A percentile compares a stretch with the other conserved stretches of the same genome.
phyloP scores from a whole-genome alignment of 1,284 basidiomycete genomes.

The Xanthoconium separans region DNA sequence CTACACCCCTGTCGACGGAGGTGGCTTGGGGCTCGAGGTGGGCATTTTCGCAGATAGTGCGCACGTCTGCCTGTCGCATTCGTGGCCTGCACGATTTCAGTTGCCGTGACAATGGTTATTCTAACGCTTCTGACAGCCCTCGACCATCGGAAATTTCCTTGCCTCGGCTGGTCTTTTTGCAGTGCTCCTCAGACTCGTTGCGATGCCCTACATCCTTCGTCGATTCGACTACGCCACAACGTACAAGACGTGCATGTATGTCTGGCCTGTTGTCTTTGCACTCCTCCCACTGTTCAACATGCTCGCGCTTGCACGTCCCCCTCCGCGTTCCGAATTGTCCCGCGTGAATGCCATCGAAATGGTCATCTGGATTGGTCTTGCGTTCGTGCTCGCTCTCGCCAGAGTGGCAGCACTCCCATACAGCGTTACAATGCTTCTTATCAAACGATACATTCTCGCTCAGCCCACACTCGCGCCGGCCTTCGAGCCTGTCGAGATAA shows the following conservation, averaged over 20 bases:
- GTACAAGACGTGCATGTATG: slow-evolving; percentile 12
- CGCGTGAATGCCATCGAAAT: neutral
- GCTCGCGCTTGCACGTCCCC: neutral
- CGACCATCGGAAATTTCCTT: slow-evolving; percentile 11
- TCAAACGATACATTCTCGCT: slow-evolving; percentile 7
- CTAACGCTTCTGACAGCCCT: slow-evolving; percentile 4
- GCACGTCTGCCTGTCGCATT: too few species aligned
- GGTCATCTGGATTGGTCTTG: slow-evolving; percentile 12
- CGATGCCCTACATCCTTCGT: slow-evolving; percentile 13
- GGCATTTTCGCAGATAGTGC: slow-evolving; percentile 11
- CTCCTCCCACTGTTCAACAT: slow-evolving; percentile 14
- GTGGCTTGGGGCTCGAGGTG: slow-evolving; percentile 56
- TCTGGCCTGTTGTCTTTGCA: slow-evolving; percentile 16
- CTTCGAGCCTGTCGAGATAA: too few species aligned
- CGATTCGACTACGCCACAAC: slow-evolving; percentile 16
- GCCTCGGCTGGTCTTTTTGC: slow-evolving; percentile 7
- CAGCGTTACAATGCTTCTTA: slow-evolving; percentile 12
- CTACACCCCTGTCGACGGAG: slow-evolving; percentile 52
- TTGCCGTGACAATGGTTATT: neutral
- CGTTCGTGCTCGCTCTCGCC: slow-evolving; percentile 4
- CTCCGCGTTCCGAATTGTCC: neutral
- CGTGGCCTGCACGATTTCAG: too few species aligned
- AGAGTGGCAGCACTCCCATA: slow-evolving; percentile 14
- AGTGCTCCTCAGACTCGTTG: slow-evolving; percentile 9
- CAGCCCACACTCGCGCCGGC: neutral